phyloP scores from a whole-genome alignment of 2,329 filamentous ascomycete genomes.

The Aschersonia sp. region DNA sequence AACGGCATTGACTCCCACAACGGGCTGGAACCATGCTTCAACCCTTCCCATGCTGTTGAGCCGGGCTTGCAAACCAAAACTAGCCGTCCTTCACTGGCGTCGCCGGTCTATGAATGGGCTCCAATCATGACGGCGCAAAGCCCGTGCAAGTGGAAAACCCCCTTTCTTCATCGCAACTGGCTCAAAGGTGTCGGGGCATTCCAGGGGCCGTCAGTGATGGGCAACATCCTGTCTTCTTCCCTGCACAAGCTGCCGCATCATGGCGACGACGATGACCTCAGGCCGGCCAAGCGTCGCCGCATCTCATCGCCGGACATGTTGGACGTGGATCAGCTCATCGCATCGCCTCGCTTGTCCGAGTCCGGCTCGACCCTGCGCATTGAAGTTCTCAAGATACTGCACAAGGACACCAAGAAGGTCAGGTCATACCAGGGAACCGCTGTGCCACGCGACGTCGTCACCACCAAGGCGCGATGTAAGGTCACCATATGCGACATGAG shows the following conservation, averaged over 20 bases:
- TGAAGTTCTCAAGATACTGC: slow-evolving; percentile 36
- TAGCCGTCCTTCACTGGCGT: neutral
- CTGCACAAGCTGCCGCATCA: slow-evolving; percentile 17
- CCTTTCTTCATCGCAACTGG: slow-evolving; percentile 42
- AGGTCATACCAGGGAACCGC: slow-evolving; percentile 12
- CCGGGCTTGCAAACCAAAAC: neutral
- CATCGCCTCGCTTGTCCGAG: slow-evolving; percentile 15
- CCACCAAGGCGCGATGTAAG: slow-evolving; percentile 21
- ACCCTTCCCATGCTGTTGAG: slow-evolving; percentile 2
- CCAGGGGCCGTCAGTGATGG: slow-evolving; percentile 25
- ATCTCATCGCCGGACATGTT: slow-evolving; percentile 23
- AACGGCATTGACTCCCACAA: neutral
- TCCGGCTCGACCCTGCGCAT: slow-evolving; percentile 31
- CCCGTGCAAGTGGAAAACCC: slow-evolving; percentile 31
- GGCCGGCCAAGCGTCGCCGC: slow-evolving; percentile 35
- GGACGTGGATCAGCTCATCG: slow-evolving; percentile 17
- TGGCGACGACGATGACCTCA: slow-evolving; percentile 20
- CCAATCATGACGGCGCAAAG: slow-evolving; percentile 32
- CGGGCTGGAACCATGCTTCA: slow-evolving; percentile 5
- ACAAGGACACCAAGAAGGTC: slow-evolving; percentile 28
- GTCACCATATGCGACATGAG: slow-evolving; percentile 21
- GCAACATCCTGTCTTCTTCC: slow-evolving; percentile 24
- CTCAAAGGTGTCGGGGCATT: slow-evolving; percentile 29
- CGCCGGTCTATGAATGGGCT: slow-evolving; percentile 17
- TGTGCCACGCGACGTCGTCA: slow-evolving; percentile 15